Evolutionary conservation across 805 yeast genomes (phyloP), one percentile per base, ranked within the genome.

Genomic region (Aciculoconidium aculeatum): DNA sequence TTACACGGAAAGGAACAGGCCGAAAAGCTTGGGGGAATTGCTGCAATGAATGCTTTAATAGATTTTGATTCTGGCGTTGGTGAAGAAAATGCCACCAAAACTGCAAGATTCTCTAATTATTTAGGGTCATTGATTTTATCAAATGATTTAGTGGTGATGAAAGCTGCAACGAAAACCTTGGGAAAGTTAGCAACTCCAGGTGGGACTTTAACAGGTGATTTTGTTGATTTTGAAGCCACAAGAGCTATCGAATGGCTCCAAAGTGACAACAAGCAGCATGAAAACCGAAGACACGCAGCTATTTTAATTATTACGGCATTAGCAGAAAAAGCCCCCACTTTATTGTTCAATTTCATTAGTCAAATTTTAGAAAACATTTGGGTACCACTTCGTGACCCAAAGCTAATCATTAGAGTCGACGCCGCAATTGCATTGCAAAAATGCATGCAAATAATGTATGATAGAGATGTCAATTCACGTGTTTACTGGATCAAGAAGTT

Each of bases 151-250:
- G 84, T 75, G 21, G 90, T 87, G 18, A 85, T 90, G 88, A 75
- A 76, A 36, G 71, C 78, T 18, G 96, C 97, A 3, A 87, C 95
- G 0, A 70, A 70, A 30, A 85, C 95, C 0, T 65, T 92, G 39
- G 98, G 97, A 8, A 81, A 80, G 46, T 65, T 90, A 41, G 94
- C 96, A 0, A 75, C 78, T 5, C 90, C 94, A 0, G 95, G 95
- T 15, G 92, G 94, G 1, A 77, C 94, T 1, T 58, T 87, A 31
- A 85, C 95, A 0, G 87, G 94, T 1, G 96, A 87, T 28, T 81
- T 90, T 52, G 96, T 92, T 15, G 96, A 90, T 38, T 82, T 76
- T 44, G 96, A 90, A 53, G 92, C 92, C 6, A 84, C 81, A 47
- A 70, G 83, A 27, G 85, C 95, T 21, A 67, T 90, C 28, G 98